Evolutionary conservation across 2,329 filamentous ascomycete genomes (phyloP), one percentile per base, ranked within the genome.

Genomic region (Aspergillus sp.): DNA sequence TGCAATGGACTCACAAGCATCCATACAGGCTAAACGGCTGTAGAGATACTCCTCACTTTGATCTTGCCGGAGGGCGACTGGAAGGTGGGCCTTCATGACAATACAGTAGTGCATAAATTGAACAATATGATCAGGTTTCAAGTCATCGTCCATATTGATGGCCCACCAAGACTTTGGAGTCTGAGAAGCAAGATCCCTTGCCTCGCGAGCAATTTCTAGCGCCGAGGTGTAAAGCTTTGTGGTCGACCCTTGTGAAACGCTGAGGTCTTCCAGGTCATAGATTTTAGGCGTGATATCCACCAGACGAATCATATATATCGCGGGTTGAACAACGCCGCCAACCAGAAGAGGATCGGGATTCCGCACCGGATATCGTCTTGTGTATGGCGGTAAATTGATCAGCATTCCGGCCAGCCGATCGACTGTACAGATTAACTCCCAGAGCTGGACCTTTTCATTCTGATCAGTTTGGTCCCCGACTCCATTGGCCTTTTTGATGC

Each of bases 371-470:
- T 68, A 68, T 31, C 61, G 62, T 31, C 60, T 59, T 8, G 72
- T 75, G 14, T 64, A 68, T n/a, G 70, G 62, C 12, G 74, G 74
- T 6, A 76, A 57, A 56, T 76, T 76, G 46, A 73, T 65, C 19
- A 74, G 61, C 66, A 73, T 70, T 1, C 68, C 68, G 2, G 62
- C 51, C 3, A 77, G 52, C 39, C 73, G 61, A 19, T 76, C 72
- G 2, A 68, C 59, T 12, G 65, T 64, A 56, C 70, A 74, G 5
- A 75, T 64, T 3, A 66, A 63, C 23, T 70, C 63, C 73, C 73
- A 75, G 1, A 74, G 51, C 44, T 68, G 65, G 19, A 66, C 63
- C 52, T 64, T 70, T 8, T 64, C 62, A 39, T 56, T 15, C 25
- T 53, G 56, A 4, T 23, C 12, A 8, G 47, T 55, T 9, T 67